Conservation (phyloP, 192 early-diverging fungal species). For the Coemansia sp. region DNA sequence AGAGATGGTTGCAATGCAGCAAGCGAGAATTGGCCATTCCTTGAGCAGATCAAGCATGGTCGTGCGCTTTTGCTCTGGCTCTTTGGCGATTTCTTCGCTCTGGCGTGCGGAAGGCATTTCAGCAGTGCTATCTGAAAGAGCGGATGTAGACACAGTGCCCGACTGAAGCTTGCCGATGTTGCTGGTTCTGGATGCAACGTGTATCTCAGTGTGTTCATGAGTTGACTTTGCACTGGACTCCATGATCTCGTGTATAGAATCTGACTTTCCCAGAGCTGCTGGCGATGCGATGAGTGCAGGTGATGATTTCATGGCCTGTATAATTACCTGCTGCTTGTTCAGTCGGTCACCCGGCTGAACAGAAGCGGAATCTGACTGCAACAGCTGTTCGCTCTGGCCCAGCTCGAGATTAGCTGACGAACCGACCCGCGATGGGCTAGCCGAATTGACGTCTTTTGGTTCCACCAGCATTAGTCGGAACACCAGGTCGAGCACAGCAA, state of each 20-base stretch:
- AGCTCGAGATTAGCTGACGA: constrained; percentile 7
- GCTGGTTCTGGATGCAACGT: background rate
- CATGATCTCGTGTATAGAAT: background rate
- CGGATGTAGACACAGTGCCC: background rate
- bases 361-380: background rate
- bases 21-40: constrained; percentile 47
- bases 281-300: constrained; percentile 19
- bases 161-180: background rate
- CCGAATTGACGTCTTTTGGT: constrained; percentile 37
- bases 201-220: background rate
- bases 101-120: background rate
- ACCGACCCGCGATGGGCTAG: constrained; percentile 3
- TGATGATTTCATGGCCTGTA: background rate
- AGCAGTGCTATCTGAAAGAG: background rate
- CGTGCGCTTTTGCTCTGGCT: constrained; percentile 16
- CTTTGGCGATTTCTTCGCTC: background rate
- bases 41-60: constrained; percentile 52
- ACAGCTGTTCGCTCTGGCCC: constrained; percentile 13
- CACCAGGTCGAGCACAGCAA: constrained; percentile 62
- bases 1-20: constrained; percentile 42
- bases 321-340: background rate
- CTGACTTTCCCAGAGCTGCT: constrained; percentile 6
- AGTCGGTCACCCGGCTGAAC: background rate
- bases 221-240: background rate
- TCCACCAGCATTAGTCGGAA: constrained; percentile 64